Percentiles rank a stretch among this genome's conserved stretches.
Evolutionary conservation across 208 protist genomes (phyloP).

Genomic region (Herpetomonas tarakana): DNA sequence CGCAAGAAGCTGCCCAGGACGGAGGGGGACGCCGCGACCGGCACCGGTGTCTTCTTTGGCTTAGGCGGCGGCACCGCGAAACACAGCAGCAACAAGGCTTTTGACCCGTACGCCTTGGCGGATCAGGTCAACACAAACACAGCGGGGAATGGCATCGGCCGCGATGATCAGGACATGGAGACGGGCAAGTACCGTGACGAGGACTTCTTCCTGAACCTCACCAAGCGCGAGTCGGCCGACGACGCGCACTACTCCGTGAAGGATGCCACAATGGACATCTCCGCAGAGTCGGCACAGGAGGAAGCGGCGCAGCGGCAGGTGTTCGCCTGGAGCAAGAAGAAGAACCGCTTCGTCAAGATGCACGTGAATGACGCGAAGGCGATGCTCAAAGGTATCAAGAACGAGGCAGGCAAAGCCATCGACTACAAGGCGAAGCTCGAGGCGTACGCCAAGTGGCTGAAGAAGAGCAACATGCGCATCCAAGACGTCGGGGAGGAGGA

Average conservation of each 20-base stretch:
- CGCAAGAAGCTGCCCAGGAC: constrained; percentile 72
- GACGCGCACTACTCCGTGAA: constrained; percentile 87
- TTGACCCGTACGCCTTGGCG: constrained; percentile 1
- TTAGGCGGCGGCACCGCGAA: constrained; percentile 18
- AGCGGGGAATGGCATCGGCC: background rate
- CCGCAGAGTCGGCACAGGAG: constrained; percentile 81
- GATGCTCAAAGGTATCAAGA: constrained; percentile 85
- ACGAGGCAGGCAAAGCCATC: constrained; percentile 91
- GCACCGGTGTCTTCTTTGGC: constrained; percentile 21
- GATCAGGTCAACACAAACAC: constrained; percentile 5
- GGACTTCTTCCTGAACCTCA: constrained; percentile 74
- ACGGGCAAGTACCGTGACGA: constrained; percentile 65
- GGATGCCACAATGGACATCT: constrained; percentile 86
- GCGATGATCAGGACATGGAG: constrained; percentile 22
- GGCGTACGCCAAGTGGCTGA: constrained; percentile 84
- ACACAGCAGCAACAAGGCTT: background rate
- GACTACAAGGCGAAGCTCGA: constrained; percentile 91
- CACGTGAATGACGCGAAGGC: constrained; percentile 90
- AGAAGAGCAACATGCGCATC: constrained; percentile 92
- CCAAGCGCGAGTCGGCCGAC: constrained; percentile 60
- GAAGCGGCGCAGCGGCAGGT: constrained; percentile 84
- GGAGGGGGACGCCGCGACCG: constrained; percentile 3
- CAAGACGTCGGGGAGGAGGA: constrained; percentile 91
- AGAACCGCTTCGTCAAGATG: constrained; percentile 91
- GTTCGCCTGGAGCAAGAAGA: constrained; percentile 92